Base-by-base conservation (phyloP, 164 flowering plant species). In the Vitis rotundifolia region DNA sequence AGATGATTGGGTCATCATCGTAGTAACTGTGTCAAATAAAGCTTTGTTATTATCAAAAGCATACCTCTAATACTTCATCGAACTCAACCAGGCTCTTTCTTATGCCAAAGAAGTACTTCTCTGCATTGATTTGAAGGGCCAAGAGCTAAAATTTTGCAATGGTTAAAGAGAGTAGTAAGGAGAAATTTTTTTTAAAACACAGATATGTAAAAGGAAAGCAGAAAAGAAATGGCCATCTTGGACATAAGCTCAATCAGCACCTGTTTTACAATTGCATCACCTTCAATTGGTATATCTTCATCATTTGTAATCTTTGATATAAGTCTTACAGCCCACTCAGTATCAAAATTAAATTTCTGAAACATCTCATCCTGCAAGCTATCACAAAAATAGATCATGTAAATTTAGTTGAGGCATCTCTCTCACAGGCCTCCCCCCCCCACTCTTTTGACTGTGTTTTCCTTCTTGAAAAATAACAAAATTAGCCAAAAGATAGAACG, bases 311-410 rank as follows among this genome's bases (percentile, higher is more conserved):
- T 86, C 77, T 62, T 87, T 59, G 99, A 87, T 74, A 93, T 91
- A 64, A 95, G 89, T 63, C 74, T 83, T 53, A 95, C 97, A 51
- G 97, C 99, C 99, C 98, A 95, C 73, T 89, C 92, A 29, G 90
- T 90, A 72, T 95, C 97, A 75, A 90, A 91, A 83, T 90, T 93
- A 72, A 95, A 95, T 83, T 95, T 95, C 69, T 86, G 93, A 79
- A 95, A 95, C 93, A 95, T 93, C 80, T 95, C 99, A 83, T 95
- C 99, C 82, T 93, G 97, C 84, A 95, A 86, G 81, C 99, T 94
- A 85, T 77, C 66, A 50, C 66, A 78, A 29, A 31, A 77, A 59
- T 50, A 9, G 44, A 60, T n/a, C 13, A 56, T 22, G 14, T 31
- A 57, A 50, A 53, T 15, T 64, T 53, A 47, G 28, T n/a, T n/a